Evolutionary conservation across 2,329 filamentous ascomycete genomes (phyloP).

Genomic region (Penicillium sp.): DNA sequence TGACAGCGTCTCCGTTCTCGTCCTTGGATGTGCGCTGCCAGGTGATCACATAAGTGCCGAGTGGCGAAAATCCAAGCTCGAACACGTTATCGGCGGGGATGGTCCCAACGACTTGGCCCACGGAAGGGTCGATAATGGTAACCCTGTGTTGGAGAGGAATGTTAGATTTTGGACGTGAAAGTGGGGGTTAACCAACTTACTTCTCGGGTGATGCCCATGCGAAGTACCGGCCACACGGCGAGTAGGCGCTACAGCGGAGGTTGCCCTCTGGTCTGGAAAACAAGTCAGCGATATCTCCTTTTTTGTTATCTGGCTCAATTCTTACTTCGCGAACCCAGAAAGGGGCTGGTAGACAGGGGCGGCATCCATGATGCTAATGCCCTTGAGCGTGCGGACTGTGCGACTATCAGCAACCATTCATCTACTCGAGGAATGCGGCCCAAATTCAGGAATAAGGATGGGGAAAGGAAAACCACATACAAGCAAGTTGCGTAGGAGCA

Average conservation of each 20-base stretch:
- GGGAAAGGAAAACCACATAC: slow-evolving; percentile 44
- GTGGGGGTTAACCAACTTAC: slow-evolving; percentile 41
- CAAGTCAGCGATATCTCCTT: slow-evolving; percentile 14
- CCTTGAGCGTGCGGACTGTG: slow-evolving; percentile 88
- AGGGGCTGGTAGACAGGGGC: slow-evolving; percentile 83
- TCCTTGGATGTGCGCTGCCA: slow-evolving; percentile 95
- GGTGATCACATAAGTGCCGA: slow-evolving; percentile 89
- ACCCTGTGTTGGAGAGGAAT: slow-evolving; percentile 54
- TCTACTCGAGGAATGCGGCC: not conserved
- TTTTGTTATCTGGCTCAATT: not conserved
- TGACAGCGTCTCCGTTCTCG: slow-evolving; percentile 85
- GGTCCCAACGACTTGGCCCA: slow-evolving; percentile 70
- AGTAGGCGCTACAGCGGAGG: slow-evolving; percentile 92
- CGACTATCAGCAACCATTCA: slow-evolving; percentile 20
- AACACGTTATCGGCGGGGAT: slow-evolving; percentile 82
- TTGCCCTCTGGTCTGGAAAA: slow-evolving; percentile 77
- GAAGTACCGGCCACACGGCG: slow-evolving; percentile 92
- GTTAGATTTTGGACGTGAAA: not conserved
- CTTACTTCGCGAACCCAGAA: slow-evolving; percentile 68
- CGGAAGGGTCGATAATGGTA: slow-evolving; percentile 76
- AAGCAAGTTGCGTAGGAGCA: slow-evolving; percentile 89
- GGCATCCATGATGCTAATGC: slow-evolving; percentile 89
- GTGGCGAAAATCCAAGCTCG: slow-evolving; percentile 90
- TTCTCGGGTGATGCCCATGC: slow-evolving; percentile 85
- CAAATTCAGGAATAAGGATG: not conserved